Conservation (phyloP, 2,329 filamentous ascomycete species). For the Botrytis squamosa region DNA sequence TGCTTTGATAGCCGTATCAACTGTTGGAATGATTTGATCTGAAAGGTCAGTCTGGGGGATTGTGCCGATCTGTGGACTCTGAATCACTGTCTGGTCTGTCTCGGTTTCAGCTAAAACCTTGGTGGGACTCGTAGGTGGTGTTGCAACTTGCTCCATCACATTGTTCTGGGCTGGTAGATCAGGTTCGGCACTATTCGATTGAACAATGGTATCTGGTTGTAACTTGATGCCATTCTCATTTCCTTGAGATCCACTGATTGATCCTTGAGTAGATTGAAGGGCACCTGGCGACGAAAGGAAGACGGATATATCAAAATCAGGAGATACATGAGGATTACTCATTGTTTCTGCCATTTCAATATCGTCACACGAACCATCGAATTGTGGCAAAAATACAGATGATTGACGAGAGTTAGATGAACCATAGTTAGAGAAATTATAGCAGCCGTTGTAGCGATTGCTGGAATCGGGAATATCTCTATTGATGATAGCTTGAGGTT, state of each 20-base stretch:
- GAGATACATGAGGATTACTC: background rate
- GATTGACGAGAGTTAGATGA: background rate
- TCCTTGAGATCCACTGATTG: background rate
- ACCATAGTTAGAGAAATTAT: too few relatives aligned
- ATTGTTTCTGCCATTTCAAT: background rate
- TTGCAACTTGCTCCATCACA: background rate
- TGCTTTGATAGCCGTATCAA: background rate
- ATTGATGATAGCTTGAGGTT: background rate
- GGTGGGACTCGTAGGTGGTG: background rate
- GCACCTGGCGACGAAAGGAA: too few relatives aligned
- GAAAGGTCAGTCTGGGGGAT: background rate
- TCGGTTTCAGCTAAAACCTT: background rate
- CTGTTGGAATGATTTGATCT: too few relatives aligned
- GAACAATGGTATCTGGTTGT: background rate
- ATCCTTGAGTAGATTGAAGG: background rate
- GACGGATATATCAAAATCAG: accelerated
- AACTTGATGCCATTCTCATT: background rate
- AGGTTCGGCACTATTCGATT: background rate
- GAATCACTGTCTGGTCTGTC: background rate
- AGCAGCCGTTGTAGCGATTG: background rate
- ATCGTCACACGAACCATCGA: background rate
- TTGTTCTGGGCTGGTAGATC: background rate
- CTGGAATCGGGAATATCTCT: too few relatives aligned
- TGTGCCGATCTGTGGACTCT: background rate
- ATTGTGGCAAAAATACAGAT: background rate